Evolutionary conservation across 768 basidiomycete genomes (phyloP).

Genomic region (Solioccasus polychromus): DNA sequence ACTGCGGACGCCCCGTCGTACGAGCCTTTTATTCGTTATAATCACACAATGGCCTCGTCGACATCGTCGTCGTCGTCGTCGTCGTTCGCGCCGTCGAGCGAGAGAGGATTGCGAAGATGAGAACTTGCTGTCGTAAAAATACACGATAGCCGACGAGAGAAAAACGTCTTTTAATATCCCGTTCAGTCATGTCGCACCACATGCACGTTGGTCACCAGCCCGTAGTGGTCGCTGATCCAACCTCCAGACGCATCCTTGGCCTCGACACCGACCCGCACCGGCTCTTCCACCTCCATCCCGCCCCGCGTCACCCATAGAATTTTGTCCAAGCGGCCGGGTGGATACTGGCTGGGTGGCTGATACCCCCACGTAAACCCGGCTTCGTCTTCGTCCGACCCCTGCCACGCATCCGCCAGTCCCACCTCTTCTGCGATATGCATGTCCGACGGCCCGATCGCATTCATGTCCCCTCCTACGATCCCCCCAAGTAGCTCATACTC

Average conservation of each 20-base stretch:
- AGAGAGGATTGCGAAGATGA: too few species aligned
- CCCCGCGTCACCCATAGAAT: slow-evolving; percentile 53
- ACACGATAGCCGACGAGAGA: slow-evolving; percentile 5
- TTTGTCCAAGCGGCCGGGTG: slow-evolving; percentile 62
- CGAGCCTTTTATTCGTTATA: slow-evolving; percentile 1
- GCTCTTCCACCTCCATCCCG: slow-evolving; percentile 51
- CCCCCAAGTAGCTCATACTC: slow-evolving; percentile 51
- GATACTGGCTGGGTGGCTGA: slow-evolving; percentile 47
- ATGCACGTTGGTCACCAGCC: slow-evolving; percentile 44
- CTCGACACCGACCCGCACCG: slow-evolving; percentile 55
- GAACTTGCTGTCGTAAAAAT: slow-evolving; percentile 7
- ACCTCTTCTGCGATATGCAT: slow-evolving; percentile 37
- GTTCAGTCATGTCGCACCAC: slow-evolving; percentile 21
- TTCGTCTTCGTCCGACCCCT: slow-evolving; percentile 40
- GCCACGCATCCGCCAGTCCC: slow-evolving; percentile 62
- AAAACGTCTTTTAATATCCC: background rate
- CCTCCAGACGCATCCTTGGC: slow-evolving; percentile 39
- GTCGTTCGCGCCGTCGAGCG: too few species aligned
- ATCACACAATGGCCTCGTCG: slow-evolving; percentile 18
- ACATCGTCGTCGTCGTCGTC: too few species aligned
- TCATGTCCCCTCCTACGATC: slow-evolving; percentile 72
- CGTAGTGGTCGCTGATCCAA: slow-evolving; percentile 72
- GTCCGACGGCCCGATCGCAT: slow-evolving; percentile 53
- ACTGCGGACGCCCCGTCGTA: too few species aligned
- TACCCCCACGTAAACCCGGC: slow-evolving; percentile 68